Evolutionary conservation across 1,139 yeast genomes (phyloP).

Genomic region (Blastobotrys elegans): DNA sequence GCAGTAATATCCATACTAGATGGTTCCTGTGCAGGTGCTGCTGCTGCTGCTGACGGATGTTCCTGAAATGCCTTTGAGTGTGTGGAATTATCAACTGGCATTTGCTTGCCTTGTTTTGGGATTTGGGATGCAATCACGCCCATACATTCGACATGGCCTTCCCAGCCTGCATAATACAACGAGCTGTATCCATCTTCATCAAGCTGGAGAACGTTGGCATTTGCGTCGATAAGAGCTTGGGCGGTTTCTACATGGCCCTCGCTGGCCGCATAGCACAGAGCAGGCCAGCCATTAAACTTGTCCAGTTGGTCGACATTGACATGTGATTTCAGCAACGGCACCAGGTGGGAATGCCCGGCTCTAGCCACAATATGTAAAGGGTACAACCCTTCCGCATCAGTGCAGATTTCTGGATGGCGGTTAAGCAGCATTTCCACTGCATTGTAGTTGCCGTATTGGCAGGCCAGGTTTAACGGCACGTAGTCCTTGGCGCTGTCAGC

Average conservation of each 20-base stretch:
- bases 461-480: slow-evolving; percentile 84
- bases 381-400: slow-evolving; percentile 58
- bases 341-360: slow-evolving; percentile 68
- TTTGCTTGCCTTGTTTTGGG: not conserved
- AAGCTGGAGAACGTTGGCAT: slow-evolving; percentile 65
- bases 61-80: not conserved
- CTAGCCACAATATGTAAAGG: slow-evolving; percentile 88
- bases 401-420: slow-evolving; percentile 37
- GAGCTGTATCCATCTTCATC: slow-evolving; percentile 86
- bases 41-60: too few species aligned
- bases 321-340: slow-evolving; percentile 59
- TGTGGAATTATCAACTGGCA: slow-evolving; percentile 12
- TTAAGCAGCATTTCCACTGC: slow-evolving; percentile 59
- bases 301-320: slow-evolving; percentile 78
- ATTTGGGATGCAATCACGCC: slow-evolving; percentile 48
- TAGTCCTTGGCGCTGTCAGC: slow-evolving; percentile 45
- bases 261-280: slow-evolving; percentile 82
- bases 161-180: slow-evolving; percentile 86
- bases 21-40: not conserved
- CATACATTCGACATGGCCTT: slow-evolving; percentile 78
- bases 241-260: slow-evolving; percentile 78
- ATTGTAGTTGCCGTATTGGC: slow-evolving; percentile 73
- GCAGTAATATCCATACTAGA: not conserved
- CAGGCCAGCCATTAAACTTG: slow-evolving; percentile 89
- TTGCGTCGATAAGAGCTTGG: slow-evolving; percentile 60